Evolutionary conservation across 139 green algal species (phyloP), one percentile per base, ranked within the genome.

Genomic region (Parachlorella kessleri): DNA sequence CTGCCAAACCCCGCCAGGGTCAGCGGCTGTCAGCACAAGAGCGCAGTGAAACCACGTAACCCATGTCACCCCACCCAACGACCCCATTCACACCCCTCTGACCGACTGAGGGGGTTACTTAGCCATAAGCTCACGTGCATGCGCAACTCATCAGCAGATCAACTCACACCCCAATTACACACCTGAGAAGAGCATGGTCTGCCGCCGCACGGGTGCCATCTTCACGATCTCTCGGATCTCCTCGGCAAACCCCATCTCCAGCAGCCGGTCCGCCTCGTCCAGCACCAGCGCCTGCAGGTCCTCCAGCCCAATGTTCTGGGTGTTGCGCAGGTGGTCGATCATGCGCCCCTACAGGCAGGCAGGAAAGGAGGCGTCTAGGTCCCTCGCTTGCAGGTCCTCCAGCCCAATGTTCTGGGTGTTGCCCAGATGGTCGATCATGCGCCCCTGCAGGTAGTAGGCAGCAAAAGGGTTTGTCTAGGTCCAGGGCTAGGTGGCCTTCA

Each of bases 271-370:
- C 36, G 93, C 94, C 90, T 99, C 96, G 78, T 99, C 96, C 73
- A 99, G 89, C 67, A 99, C 91, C 76, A 99, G 83, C 73, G 69
- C 69, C 28, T 81, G 75, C 73, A 99, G 74, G 78, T 98, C 93
- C 82, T 99, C 96, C 75, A 99, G 88, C n/a, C 91, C 94, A 37
- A 97, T 74, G 3, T 83, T 88, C 84, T 92, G 88, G 0, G 90
- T 96, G 92, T 99, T 99, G 63, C 87, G 87, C 67, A 99, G 75
- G 88, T 99, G 96, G 84, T 99, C 97, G 26, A 99, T 96, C 67
- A 99, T 71, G 35, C 88, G 78, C 7, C 88, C 88, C 86, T 90
- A 80, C 30, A 33, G 6, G 4, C 26, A 2, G 14, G n/a, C n/a
- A n/a, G n/a, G n/a, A n/a, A n/a, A n/a, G n/a, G n/a, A n/a, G n/a